A percentile compares a stretch with the other conserved stretches of the same genome.
These are phyloP conservation scores for Pleurotus tuoliensis DNA, from an alignment of 768 basidiomycete species.

Conservation along the genomic window DNA sequence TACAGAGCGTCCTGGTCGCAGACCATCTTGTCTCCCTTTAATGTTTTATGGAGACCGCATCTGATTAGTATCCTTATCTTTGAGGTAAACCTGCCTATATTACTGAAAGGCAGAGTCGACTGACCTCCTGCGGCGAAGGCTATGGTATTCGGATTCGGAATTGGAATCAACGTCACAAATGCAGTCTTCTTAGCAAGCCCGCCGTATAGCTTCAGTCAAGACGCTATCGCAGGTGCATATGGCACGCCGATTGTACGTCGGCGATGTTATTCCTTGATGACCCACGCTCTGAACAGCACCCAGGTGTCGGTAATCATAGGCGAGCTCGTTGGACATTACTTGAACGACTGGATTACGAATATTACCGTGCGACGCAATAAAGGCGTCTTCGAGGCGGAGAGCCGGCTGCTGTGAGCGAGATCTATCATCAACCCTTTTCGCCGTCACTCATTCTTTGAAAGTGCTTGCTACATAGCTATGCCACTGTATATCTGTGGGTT, in stretches of 20 bases:
- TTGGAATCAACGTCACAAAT: slow-evolving; percentile 32
- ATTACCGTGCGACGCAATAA: slow-evolving; percentile 27
- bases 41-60: slow-evolving; percentile 47
- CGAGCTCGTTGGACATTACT: slow-evolving; percentile 32
- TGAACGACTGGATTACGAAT: slow-evolving; percentile 34
- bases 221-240: slow-evolving; percentile 35
- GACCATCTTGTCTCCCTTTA: slow-evolving; percentile 29
- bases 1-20: slow-evolving; percentile 38
- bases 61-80: slow-evolving; percentile 35
- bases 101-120: neutral
- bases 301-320: slow-evolving; percentile 35
- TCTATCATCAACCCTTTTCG: neutral
- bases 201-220: slow-evolving; percentile 36
- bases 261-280: neutral
- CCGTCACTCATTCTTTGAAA: slow-evolving; percentile 12
- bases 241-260: slow-evolving; percentile 33
- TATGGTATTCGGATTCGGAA: slow-evolving; percentile 28
- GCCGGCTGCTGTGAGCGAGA: slow-evolving; percentile 41
- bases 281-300: neutral
- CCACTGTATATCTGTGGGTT: slow-evolving; percentile 53
- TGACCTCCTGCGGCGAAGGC: slow-evolving; percentile 9
- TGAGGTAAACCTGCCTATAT: slow-evolving; percentile 24
- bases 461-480: slow-evolving; percentile 50
- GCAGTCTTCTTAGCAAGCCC: slow-evolving; percentile 21
- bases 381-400: slow-evolving; percentile 40